Evolutionary conservation across 2,329 filamentous ascomycete species (phyloP).

Genomic region (Xylaria hypoxylon): DNA sequence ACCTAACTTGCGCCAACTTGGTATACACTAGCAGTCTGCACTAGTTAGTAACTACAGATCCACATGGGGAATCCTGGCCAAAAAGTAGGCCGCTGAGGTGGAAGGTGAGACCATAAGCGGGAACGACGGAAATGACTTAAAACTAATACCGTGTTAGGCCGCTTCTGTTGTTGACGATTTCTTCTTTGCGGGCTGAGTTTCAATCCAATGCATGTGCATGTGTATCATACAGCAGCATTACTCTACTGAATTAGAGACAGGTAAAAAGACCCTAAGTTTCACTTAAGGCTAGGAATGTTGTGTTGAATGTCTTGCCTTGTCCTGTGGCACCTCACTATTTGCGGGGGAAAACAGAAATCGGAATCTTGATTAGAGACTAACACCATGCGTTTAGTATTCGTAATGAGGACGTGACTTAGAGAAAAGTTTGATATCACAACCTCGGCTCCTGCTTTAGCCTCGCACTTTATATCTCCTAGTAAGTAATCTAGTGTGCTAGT

Average conservation of each 20-base stretch:
- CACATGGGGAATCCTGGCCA: conserved; percentile 14
- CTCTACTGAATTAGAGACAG: background rate
- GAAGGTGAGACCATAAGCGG: conserved; percentile 21
- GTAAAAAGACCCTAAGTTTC: background rate
- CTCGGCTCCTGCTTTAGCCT: conserved; percentile 1
- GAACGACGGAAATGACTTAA: conserved; percentile 30
- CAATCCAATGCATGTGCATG: background rate
- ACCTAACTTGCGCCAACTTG: no score
- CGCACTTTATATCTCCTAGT: background rate
- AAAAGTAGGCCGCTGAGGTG: conserved; percentile 1
- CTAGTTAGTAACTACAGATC: conserved; percentile 14
- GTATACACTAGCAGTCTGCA: no score
- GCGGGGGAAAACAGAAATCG: background rate
- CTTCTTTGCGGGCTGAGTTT: background rate
- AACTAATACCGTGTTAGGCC: background rate
- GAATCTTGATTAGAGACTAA: background rate
- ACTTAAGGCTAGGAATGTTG: background rate
- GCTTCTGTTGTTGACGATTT: background rate
- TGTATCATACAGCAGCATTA: background rate
- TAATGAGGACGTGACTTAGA: conserved; percentile 6
- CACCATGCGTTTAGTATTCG: conserved; percentile 3
- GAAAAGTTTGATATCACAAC: conserved; percentile 4
- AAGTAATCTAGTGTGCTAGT: no score
- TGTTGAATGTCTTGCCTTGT: conserved; percentile 1
- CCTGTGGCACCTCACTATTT: background rate